Evolutionary conservation across 495 filamentous ascomycete genomes (phyloP).

Genomic region (Beverwykella pulmonaria): DNA sequence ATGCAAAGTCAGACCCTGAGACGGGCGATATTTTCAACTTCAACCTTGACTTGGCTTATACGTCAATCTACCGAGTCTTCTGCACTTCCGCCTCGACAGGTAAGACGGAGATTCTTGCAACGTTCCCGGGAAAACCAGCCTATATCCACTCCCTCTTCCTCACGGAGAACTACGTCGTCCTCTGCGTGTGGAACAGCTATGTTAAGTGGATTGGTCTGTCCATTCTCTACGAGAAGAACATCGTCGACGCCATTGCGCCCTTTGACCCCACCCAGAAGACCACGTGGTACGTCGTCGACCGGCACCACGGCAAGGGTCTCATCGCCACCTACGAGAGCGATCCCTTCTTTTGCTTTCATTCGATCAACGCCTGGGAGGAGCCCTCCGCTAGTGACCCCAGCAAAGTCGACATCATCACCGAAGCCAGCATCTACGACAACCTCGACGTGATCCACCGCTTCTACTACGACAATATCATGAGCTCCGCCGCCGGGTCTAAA

Average conservation of each 20-base stretch:
- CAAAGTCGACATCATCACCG: constrained; percentile 59
- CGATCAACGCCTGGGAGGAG: constrained; percentile 74
- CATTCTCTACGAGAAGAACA: constrained; percentile 59
- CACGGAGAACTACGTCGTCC: constrained; percentile 63
- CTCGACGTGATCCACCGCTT: constrained; percentile 52
- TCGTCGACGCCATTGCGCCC: constrained; percentile 57
- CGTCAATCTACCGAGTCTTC: constrained; percentile 67
- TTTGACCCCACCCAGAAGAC: constrained; percentile 56
- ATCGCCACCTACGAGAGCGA: constrained; percentile 53
- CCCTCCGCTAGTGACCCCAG: constrained; percentile 43
- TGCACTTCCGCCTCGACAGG: constrained; percentile 60
- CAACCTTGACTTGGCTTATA: constrained; percentile 60
- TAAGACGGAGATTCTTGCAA: constrained; percentile 69
- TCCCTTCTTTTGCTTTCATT: constrained; percentile 75
- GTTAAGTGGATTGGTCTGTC: constrained; percentile 53
- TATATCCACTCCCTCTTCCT: constrained; percentile 78
- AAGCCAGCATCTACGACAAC: constrained; percentile 59
- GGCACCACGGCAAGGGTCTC: constrained; percentile 45
- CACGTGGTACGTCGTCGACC: constrained; percentile 71
- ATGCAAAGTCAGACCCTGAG: constrained; percentile 67
- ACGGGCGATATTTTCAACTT: constrained; percentile 80
- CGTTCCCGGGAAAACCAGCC: constrained; percentile 58
- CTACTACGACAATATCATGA: constrained; percentile 60
- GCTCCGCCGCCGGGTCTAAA: background rate
- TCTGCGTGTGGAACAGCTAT: constrained; percentile 66